Base-by-base conservation (phyloP, 257 asterid genomes). In the Anisodus tanguticus region DNA sequence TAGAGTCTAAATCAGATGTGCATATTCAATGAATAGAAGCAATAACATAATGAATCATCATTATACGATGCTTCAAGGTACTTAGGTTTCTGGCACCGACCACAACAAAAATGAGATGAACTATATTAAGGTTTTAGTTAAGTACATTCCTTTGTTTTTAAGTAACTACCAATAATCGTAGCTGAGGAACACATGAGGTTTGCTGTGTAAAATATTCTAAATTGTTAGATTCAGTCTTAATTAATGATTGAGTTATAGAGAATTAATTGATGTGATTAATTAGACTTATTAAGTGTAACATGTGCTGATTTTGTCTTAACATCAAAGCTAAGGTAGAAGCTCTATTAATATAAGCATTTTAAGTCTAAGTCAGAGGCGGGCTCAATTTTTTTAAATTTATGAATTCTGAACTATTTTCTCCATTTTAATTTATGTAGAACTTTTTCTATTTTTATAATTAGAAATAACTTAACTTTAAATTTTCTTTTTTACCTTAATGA, bases 61-160 rank as follows among this genome's bases (percentile, higher is more conserved):
- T 57, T 19, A 67, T 45, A 81, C 5, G 87, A 81, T 71, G 85
- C 82, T 81, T 85, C 87, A 53, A 2, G 70, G 69, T 82, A 47
- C 70, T 4, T 58, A 47, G 85, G 69, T 59, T 71, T 71, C 63
- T 22, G 59, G 58, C 87, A 84, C 87, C 87, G 87, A 81, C 87
- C 76, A 19, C 45, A 53, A 11, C 49, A 8, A 31, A 67, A 58
- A 81, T 70, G 55, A 47, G 13, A 39, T 37, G 78, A 85, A 71
- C 71, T 83, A 68, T 68, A 26, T 22, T 70, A 41, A 16, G 35
- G 15, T 39, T 69, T 63, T 63, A 22, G 9, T 37, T 26, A 63
- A 22, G 1, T 41, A 69, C 35, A 39, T 69, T 13, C 54, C 3
- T 22, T 43, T 43, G 37, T 70, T 43, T 43, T 9, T 70, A 43